Evolutionary conservation across 2,329 filamentous ascomycete species (phyloP).

Genomic region (Claviceps digitariae): DNA sequence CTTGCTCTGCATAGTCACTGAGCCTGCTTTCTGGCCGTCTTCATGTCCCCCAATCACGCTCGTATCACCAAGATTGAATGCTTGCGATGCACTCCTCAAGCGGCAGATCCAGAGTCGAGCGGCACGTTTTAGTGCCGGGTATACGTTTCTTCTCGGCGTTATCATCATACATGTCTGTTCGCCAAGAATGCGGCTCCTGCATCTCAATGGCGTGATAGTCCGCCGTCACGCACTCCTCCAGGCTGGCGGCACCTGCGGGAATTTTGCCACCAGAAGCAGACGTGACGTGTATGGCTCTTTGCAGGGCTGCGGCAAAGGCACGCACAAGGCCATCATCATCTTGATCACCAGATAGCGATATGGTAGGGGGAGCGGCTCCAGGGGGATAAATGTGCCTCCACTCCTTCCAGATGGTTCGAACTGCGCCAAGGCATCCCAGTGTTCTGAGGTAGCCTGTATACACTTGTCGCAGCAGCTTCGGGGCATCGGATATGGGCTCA

Average conservation of each 20-base stretch:
- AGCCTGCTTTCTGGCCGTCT: background rate
- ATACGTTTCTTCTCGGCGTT: background rate
- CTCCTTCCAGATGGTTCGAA: slow-evolving; percentile 19
- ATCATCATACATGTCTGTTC: background rate
- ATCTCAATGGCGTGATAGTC: slow-evolving; percentile 11
- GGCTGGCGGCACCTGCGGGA: slow-evolving; percentile 1
- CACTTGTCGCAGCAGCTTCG: slow-evolving; percentile 6
- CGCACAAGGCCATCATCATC: slow-evolving; percentile 1
- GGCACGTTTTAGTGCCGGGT: background rate
- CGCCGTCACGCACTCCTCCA: slow-evolving; percentile 9
- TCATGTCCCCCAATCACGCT: background rate
- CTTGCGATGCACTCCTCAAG: slow-evolving; percentile 2
- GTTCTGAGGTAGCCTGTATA: slow-evolving; percentile 16
- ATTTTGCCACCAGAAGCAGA: background rate
- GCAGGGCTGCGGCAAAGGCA: slow-evolving; percentile 6
- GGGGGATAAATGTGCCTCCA: slow-evolving; percentile 9
- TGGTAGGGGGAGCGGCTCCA: background rate
- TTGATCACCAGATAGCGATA: background rate
- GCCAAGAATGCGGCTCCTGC: slow-evolving; percentile 4
- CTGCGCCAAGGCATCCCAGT: slow-evolving; percentile 18
- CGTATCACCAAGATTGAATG: background rate
- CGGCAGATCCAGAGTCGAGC: slow-evolving; percentile 3
- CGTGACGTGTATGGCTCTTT: slow-evolving; percentile 5
- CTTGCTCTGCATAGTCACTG: background rate
- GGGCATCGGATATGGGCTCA: background rate